Base-by-base conservation (phyloP, 805 yeast genomes). In the Saccharomycopsis oosterbeekiorum region DNA sequence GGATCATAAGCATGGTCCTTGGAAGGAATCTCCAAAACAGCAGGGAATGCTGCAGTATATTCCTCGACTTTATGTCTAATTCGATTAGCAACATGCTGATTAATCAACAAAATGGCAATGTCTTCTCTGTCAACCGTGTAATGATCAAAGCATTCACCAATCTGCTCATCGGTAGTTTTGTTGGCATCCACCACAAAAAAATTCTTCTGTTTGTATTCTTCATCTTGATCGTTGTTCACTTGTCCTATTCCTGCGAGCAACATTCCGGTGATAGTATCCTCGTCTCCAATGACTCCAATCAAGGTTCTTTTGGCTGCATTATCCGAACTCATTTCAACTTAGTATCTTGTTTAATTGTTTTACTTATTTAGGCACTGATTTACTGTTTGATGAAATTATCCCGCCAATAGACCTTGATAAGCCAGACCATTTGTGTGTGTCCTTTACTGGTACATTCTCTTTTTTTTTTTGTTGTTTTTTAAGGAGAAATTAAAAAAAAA, bases 1-100 rank as follows among this genome's bases (percentile, higher is more conserved):
- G 99, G 99, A 73, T 94, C 96, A 73, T 94, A 94, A 24, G 99
- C 98, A 73, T 94, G 98, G 71, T 94, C 99, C 77, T 94, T 94
- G 15, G 97, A 90, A 34, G 99, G 99, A 65, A 94, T 94, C 75
- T 94, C 99, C 70, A 94, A 79, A 56, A 94, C 84, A 2, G 99
- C 97, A 9, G 99, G 99, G 75, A 94, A 94, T 11, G 99, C 96
- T 65, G 85, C 83, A 17, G 96, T 84, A 75, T 81, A 94, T 56
- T 82, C 79, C 69, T 94, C 99, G 55, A 94, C 90, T 66, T 81
- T 80, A 66, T 80, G 79, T 73, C 99, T 81, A 61, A 94, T 93
- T 67, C 84, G 80, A 69, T 94, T 98, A 17, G 99, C 98, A 66
- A 94, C 73, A 73, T 91, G 96, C 74, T 94, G 99, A 73, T 93